Conservation (phyloP, 768 basidiomycete genomes). For the Collybia sordida region DNA sequence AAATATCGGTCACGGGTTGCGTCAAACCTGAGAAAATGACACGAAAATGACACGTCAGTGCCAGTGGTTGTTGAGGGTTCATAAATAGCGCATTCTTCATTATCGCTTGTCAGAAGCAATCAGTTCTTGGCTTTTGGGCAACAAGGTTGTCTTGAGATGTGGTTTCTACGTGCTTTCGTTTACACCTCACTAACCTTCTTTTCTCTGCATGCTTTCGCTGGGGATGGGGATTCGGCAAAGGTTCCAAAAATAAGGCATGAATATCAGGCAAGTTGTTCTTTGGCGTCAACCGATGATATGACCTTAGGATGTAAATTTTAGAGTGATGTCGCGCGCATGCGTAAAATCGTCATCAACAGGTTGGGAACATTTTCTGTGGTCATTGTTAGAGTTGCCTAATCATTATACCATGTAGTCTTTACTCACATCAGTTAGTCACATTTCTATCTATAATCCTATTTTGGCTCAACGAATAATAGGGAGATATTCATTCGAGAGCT, state of each 20-base stretch:
- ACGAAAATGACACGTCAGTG: conserved; percentile 55
- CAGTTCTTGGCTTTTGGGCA: neutral
- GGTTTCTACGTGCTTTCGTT: conserved; percentile 52
- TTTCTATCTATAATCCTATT: neutral
- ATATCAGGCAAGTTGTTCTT: conserved; percentile 57
- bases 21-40: conserved; percentile 28
- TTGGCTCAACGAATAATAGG: conserved; percentile 31
- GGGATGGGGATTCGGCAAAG: conserved; percentile 37
- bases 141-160: conserved; percentile 45
- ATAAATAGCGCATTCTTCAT: conserved; percentile 1
- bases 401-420: conserved; percentile 50
- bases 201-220: conserved; percentile 46
- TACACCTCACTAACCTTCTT: conserved; percentile 40
- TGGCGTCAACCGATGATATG: neutral
- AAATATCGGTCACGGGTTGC: conserved; percentile 15
- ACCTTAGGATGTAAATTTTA: conserved; percentile 26
- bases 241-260: conserved; percentile 57
- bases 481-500: conserved; percentile 89
- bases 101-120: neutral
- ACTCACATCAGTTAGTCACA: conserved; percentile 68
- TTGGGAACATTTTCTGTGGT: conserved; percentile 21
- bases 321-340: conserved; percentile 92
- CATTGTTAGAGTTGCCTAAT: neutral
- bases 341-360: conserved; percentile 94
- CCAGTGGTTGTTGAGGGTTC: neutral